phyloP scores from a whole-genome alignment of 2,329 filamentous ascomycete species.

The Decorospora gaudefroyi region DNA sequence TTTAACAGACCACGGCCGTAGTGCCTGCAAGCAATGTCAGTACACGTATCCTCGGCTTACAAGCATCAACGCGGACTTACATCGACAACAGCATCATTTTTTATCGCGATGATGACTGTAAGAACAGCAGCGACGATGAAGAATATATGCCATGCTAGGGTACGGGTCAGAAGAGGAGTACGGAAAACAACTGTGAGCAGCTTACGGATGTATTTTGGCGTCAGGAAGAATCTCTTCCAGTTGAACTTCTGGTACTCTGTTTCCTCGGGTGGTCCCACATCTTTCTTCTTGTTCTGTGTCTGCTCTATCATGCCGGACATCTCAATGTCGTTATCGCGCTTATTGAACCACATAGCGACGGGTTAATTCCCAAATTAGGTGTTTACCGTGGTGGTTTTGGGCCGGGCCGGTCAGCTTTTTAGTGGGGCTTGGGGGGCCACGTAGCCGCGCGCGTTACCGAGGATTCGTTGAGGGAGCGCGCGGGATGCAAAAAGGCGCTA shows the following conservation, averaged over 20 bases:
- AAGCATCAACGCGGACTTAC: constrained; percentile 16
- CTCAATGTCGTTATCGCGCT: constrained; percentile 38
- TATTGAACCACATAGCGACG: constrained; percentile 28
- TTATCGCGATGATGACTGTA: constrained; percentile 37
- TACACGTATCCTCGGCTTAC: not conserved
- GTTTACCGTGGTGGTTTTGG: not conserved
- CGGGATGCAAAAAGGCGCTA: not conserved
- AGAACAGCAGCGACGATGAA: constrained; percentile 32
- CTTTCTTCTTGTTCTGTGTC: constrained; percentile 20
- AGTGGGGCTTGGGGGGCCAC: constrained; percentile 8
- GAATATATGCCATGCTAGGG: constrained; percentile 42
- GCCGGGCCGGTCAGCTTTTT: constrained; percentile 2
- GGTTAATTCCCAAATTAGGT: too few relatives aligned
- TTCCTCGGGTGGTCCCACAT: constrained; percentile 29
- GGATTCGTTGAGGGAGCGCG: not conserved
- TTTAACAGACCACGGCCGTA: constrained; percentile 43
- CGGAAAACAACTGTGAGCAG: too few relatives aligned
- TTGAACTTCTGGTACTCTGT: constrained; percentile 42
- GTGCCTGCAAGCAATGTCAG: constrained; percentile 29
- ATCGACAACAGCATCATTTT: constrained; percentile 41
- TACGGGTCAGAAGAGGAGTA: constrained; percentile 14
- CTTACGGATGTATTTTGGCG: constrained; percentile 46
- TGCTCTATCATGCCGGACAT: constrained; percentile 31
- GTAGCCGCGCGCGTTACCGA: not conserved
- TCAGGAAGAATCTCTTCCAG: constrained; percentile 43